Percentiles rank a stretch among this genome's conserved stretches.
Conservation (phyloP, 176 grass and related monocot genomes). For the Canna indica region DNA sequence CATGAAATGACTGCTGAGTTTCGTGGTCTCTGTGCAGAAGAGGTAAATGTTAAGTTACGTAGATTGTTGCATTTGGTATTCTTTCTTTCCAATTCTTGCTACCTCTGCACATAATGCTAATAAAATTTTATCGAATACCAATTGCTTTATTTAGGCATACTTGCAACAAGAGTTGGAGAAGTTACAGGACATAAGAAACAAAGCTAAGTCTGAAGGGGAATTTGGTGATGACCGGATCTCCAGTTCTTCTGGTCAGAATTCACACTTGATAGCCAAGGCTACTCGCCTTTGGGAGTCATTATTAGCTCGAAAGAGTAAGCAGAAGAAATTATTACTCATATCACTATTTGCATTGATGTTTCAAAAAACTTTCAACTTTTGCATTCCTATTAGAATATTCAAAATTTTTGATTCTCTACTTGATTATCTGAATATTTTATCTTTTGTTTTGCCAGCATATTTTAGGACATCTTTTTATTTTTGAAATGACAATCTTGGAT, state of each 20-base stretch:
- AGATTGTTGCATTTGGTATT: background rate
- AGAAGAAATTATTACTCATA: conserved; percentile 1
- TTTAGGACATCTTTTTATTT: background rate
- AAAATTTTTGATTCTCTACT: background rate
- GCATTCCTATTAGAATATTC: background rate
- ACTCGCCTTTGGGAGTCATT: conserved; percentile 93
- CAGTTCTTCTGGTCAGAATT: conserved; percentile 71
- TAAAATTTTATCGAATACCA: conserved; percentile 15
- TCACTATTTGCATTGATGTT: background rate
- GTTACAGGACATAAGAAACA: conserved; percentile 79
- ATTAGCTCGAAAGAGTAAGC: conserved; percentile 85
- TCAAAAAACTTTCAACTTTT: background rate
- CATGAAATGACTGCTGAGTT: conserved; percentile 99
- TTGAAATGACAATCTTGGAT: background rate
- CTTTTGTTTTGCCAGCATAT: background rate
- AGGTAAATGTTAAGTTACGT: conserved; percentile 46
- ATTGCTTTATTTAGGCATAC: conserved; percentile 68
- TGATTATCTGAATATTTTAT: background rate
- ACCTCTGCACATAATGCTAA: background rate
- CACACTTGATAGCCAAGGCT: conserved; percentile 84
- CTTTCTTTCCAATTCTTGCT: conserved; percentile 10
- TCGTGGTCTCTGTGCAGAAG: conserved; percentile 97
- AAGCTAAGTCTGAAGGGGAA: conserved; percentile 86
- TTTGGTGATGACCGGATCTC: conserved; percentile 76
- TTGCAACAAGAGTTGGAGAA: conserved; percentile 97